These are phyloP conservation scores for Neonectria ditissima DNA, from an alignment of 2,329 filamentous ascomycete species.

Conservation along the genomic window DNA sequence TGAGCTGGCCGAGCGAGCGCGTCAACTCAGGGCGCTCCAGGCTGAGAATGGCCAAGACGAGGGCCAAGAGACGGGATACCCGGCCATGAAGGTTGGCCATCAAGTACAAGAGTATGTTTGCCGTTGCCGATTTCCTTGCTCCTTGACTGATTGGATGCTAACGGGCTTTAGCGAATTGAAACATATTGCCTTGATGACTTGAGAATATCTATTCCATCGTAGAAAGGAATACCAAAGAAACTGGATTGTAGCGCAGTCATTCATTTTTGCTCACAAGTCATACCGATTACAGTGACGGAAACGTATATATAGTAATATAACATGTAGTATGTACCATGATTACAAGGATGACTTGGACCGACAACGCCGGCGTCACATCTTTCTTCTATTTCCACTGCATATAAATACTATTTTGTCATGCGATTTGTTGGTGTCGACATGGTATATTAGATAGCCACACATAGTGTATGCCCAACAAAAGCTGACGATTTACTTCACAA, in stretches of 20 bases:
- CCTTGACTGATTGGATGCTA: constrained; percentile 9
- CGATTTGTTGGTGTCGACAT: not conserved
- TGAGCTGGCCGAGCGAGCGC: constrained; percentile 58
- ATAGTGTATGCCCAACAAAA: not conserved
- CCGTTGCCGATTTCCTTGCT: not conserved
- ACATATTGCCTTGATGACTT: constrained; percentile 65
- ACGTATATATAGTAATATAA: not conserved
- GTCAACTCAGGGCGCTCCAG: constrained; percentile 59
- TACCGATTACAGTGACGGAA: not conserved
- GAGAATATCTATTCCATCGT: constrained; percentile 13
- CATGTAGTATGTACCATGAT: not conserved
- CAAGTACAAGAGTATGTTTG: constrained; percentile 66
- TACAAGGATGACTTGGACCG: not conserved
- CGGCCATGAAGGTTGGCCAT: constrained; percentile 68
- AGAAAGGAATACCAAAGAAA: not conserved
- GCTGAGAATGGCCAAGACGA: constrained; percentile 64
- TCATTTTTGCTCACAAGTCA: not conserved
- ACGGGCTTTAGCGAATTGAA: constrained; percentile 59
- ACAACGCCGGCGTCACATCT: not conserved
- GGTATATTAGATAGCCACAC: not conserved
- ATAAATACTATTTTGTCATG: not conserved
- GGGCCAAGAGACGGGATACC: constrained; percentile 62
- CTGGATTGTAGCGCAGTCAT: not conserved
- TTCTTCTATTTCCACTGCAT: not conserved
- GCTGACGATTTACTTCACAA: not conserved